phyloP scores from a whole-genome alignment of 2,329 filamentous ascomycete genomes.

The Calonectria ilicicola region DNA sequence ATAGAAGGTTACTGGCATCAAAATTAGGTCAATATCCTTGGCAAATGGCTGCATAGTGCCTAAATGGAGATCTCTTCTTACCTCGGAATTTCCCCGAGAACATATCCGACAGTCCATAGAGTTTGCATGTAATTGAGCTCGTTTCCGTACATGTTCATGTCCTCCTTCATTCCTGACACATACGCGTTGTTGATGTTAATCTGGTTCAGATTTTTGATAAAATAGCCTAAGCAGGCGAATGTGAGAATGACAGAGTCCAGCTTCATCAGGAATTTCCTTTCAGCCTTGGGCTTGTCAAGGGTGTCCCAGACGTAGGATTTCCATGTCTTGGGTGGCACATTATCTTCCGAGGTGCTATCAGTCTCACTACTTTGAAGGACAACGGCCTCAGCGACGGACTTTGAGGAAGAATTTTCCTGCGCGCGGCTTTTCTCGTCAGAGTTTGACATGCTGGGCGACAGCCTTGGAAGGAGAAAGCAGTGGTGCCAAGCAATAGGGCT shows the following conservation, averaged over 20 bases:
- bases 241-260: conserved; percentile 55
- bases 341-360: conserved; percentile 36
- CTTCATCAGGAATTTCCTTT: conserved; percentile 56
- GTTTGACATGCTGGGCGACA: conserved; percentile 14
- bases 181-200: conserved; percentile 54
- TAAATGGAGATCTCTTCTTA: not conserved
- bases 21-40: not conserved
- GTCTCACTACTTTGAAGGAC: conserved; percentile 15
- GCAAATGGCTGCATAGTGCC: not conserved
- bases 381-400: conserved; percentile 15
- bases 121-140: conserved; percentile 64
- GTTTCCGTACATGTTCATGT: conserved; percentile 58
- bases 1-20: conserved; percentile 44
- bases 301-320: conserved; percentile 63
- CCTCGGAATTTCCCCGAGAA: conserved; percentile 57
- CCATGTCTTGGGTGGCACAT: conserved; percentile 54
- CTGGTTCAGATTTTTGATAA: conserved; percentile 53
- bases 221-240: conserved; percentile 52
- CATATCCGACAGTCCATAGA: conserved; percentile 71
- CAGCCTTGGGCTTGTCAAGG: conserved; percentile 55
- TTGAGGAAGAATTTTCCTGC: conserved; percentile 22
- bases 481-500: not conserved
- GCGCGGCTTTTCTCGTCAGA: conserved; percentile 3
- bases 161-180: conserved; percentile 61
- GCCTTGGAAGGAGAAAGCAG: not conserved